Evolutionary conservation across 768 basidiomycete species (phyloP).

Genomic region (Naganishia vaughanmartiniae): DNA sequence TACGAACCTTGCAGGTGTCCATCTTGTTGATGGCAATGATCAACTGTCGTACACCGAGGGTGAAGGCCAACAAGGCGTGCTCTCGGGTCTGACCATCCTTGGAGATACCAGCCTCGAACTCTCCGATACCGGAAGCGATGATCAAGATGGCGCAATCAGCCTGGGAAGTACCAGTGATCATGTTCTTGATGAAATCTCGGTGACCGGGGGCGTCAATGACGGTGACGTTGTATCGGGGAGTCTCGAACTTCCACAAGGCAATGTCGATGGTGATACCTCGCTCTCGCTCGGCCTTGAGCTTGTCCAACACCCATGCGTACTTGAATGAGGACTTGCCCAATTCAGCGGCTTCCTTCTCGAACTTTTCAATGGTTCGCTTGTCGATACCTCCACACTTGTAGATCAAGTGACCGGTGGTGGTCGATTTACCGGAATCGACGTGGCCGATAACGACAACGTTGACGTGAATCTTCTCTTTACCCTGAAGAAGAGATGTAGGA

Average conservation of each 20-base stretch:
- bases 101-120: slow-evolving; percentile 99
- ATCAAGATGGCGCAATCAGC: slow-evolving; percentile 99
- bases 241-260: slow-evolving; percentile 99
- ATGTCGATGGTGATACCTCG: slow-evolving; percentile 99
- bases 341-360: slow-evolving; percentile 99
- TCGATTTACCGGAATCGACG: slow-evolving; percentile 99
- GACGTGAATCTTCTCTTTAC: slow-evolving; percentile 78
- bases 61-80: slow-evolving; percentile 99
- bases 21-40: slow-evolving; percentile 95
- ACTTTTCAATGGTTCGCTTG: slow-evolving; percentile 72
- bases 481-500: slow-evolving; percentile 53
- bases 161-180: slow-evolving; percentile 99
- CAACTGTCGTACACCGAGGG: slow-evolving; percentile 99
- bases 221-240: slow-evolving; percentile 85
- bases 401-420: slow-evolving; percentile 99
- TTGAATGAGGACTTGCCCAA: slow-evolving; percentile 99
- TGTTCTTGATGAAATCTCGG: slow-evolving; percentile 99
- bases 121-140: slow-evolving; percentile 98
- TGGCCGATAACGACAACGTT: slow-evolving; percentile 78
- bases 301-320: slow-evolving; percentile 97
- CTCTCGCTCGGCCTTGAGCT: slow-evolving; percentile 99
- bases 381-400: slow-evolving; percentile 99
- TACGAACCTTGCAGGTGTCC: slow-evolving; percentile 91
- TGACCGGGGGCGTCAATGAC: slow-evolving; percentile 94
- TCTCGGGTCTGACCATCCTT: slow-evolving; percentile 99